A percentile compares a stretch with the other conserved stretches of the same genome.
phyloP scores from a whole-genome alignment of 169 alveolate genomes.

The Toxoplasma gondii region DNA sequence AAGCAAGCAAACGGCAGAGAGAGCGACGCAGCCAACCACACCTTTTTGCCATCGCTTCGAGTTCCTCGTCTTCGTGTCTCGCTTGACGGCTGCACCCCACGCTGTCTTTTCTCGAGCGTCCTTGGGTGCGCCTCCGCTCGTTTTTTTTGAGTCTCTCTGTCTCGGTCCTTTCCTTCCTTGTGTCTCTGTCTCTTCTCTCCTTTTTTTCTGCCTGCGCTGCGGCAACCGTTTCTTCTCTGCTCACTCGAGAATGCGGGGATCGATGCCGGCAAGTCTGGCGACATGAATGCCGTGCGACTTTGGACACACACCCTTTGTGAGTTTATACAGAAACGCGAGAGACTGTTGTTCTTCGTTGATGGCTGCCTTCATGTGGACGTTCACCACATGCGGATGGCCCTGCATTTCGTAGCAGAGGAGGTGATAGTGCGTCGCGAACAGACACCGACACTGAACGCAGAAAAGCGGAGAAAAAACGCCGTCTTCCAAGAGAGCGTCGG shows the following conservation, averaged over 20 bases:
- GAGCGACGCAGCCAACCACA: too few relatives aligned
- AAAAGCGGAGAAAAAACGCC: not conserved
- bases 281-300: conserved; percentile 97
- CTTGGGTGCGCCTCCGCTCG: not conserved
- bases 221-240: conserved; percentile 1
- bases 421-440: conserved; percentile 98
- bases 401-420: conserved; percentile 82
- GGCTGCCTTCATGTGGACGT: conserved; percentile 88
- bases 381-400: conserved; percentile 64
- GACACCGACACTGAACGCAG: conserved; percentile 83
- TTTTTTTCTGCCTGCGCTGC: too few relatives aligned
- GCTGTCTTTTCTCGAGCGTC: too few relatives aligned
- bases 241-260: conserved; percentile 72
- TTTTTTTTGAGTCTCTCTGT: not conserved
- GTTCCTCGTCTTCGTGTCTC: too few relatives aligned
- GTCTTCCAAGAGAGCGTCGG: too few relatives aligned
- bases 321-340: conserved; percentile 92
- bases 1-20: too few relatives aligned
- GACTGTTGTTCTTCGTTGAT: conserved; percentile 73
- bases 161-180: not conserved
- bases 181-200: too few relatives aligned
- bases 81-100: too few relatives aligned
- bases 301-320: conserved; percentile 94
- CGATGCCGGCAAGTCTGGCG: conserved; percentile 95
- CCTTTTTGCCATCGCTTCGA: too few relatives aligned